phyloP scores from a whole-genome alignment of 2,329 filamentous ascomycete genomes.

The Ambrosiella xylebori region DNA sequence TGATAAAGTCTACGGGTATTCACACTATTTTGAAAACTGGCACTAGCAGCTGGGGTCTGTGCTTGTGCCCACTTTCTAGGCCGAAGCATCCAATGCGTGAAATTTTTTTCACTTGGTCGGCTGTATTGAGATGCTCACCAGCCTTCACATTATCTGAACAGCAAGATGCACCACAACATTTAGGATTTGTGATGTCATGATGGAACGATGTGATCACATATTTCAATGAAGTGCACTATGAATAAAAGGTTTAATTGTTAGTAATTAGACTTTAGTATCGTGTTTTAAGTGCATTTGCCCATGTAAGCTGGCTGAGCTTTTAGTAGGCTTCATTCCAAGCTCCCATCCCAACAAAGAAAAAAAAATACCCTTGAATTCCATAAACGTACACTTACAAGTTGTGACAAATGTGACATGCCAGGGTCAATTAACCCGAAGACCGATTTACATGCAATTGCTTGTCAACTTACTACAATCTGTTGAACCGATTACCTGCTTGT shows the following conservation, averaged over 20 bases:
- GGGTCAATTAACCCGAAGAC: neutral
- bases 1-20: constrained; percentile 9
- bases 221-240: no score
- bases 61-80: no score
- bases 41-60: neutral
- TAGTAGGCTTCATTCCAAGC: no score
- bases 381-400: no score
- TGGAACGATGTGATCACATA: no score
- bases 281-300: no score
- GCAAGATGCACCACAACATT: neutral
- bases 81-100: neutral
- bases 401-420: neutral
- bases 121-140: neutral
- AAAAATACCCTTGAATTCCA: no score
- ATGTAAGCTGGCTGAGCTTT: no score
- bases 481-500: neutral
- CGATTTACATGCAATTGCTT: neutral
- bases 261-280: no score
- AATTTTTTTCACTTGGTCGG: neutral
- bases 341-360: no score
- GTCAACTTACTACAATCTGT: neutral
- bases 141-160: neutral
- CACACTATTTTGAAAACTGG: neutral
- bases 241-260: no score
- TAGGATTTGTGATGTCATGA: no score